A percentile compares a stretch with the other conserved stretches of the same genome.
Conservation (phyloP, 2,329 filamentous ascomycete genomes). For the Hymenoscyphus fraxineus region DNA sequence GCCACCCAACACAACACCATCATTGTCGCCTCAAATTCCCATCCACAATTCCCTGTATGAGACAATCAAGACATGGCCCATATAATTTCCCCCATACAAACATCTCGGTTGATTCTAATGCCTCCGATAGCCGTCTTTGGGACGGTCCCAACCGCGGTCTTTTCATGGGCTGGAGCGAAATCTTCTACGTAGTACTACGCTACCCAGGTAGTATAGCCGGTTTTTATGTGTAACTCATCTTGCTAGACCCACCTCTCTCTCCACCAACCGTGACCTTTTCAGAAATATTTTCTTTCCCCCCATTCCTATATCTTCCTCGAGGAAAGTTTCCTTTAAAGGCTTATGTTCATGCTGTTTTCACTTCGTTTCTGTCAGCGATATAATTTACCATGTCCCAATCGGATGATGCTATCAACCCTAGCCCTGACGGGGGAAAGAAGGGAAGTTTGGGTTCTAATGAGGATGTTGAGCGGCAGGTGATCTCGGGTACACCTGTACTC, state of each 20-base stretch:
- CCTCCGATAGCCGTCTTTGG: background rate
- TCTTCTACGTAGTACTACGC: background rate
- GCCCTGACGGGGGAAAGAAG: constrained; percentile 13
- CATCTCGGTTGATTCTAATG: background rate
- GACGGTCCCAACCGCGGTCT: background rate
- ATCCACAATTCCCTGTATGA: background rate
- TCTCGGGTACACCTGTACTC: constrained; percentile 14
- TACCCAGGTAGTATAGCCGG: background rate
- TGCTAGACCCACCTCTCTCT: background rate
- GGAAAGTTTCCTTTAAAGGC: background rate
- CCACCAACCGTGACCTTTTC: background rate
- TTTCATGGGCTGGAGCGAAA: constrained; percentile 1
- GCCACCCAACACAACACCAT: background rate
- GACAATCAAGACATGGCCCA: background rate
- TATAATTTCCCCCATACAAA: background rate
- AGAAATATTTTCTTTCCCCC: background rate
- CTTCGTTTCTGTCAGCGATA: background rate
- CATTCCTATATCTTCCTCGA: background rate
- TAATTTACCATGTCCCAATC: constrained; percentile 16
- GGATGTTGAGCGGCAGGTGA: constrained; percentile 28
- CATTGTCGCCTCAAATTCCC: background rate
- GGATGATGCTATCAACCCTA: constrained; percentile 11
- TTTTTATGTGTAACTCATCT: background rate
- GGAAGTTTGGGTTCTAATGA: constrained; percentile 17
- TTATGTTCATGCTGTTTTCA: background rate